phyloP scores from a whole-genome alignment of 108 stramenopile genomes.

The Cyclotella distinguenda region DNA sequence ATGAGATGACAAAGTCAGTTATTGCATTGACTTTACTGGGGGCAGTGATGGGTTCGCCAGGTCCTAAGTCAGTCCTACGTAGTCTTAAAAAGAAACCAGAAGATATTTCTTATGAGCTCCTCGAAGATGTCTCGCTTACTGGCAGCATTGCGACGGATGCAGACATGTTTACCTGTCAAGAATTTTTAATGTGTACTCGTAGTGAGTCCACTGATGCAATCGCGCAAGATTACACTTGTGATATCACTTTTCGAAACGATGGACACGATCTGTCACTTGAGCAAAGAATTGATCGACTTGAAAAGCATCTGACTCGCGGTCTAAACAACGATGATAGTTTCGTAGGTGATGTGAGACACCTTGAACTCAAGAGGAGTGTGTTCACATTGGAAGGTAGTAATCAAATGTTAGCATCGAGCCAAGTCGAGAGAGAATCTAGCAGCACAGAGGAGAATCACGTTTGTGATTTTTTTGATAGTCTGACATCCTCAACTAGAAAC shows the following conservation, averaged over 20 bases:
- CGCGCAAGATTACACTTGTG: background rate
- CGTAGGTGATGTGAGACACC: background rate
- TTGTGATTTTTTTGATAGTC: no score
- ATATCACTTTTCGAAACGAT: background rate
- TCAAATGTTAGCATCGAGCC: no score
- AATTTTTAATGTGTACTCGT: background rate
- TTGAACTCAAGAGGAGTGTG: no score
- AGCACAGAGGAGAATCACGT: no score
- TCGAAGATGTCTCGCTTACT: background rate
- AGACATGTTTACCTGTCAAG: background rate
- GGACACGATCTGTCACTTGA: background rate
- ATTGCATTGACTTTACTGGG: slow-evolving; percentile 10
- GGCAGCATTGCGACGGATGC: background rate
- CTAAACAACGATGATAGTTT: background rate
- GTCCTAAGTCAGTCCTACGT: slow-evolving; percentile 1
- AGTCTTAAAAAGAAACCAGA: background rate
- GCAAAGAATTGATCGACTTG: background rate
- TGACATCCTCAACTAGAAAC: no score
- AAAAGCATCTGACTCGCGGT: background rate
- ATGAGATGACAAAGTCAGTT: background rate
- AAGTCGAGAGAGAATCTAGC: no score
- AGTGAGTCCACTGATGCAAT: background rate
- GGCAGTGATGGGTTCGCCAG: slow-evolving; percentile 10
- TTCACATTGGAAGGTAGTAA: no score
- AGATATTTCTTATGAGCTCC: background rate